Base-by-base conservation (phyloP, 139 green algal genomes). In the Coelastrella sp. region DNA sequence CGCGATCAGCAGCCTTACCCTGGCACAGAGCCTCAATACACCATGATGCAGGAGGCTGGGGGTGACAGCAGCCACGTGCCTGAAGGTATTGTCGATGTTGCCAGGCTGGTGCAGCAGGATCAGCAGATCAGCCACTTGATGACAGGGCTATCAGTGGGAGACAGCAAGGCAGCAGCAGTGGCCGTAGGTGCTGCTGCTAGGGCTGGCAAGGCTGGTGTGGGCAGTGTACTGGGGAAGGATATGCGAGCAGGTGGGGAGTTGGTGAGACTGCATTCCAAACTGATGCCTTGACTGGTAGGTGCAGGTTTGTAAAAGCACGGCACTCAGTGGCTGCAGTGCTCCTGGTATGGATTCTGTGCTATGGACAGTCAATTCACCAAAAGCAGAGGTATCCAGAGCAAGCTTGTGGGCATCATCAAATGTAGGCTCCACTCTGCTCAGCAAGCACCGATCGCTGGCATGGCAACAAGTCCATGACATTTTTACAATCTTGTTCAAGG, bases 111-210 rank as follows among this genome's bases (percentile, higher is more conserved):
- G 38, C 68, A 77, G 21, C 37, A 77, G 68, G 68, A 77, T 23
- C 68, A 77, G 37, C 23, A 37, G 40, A 77, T 77, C 38, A 77
- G 68, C 27, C 38, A 59, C 23, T 35, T 77, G 68, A 77, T 79
- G 72, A 64, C 72, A 15, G 72, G 72, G 27, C 72, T 79, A 43
- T 66, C 45, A 15, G 38, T 79, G 30, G 72, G 45, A 19, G 72
- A 30, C 25, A 53, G 72, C 43, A 50, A 66, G 73, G 32, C 8
- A 3, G 50, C 15, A 15, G 50, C 25, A n/a, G 73, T 11, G 35
- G 72, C 48, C 23, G 72, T 48, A 50, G 72, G 48, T 66, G 73
- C 34, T 38, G 73, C 30, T 27, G 17, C 25, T 5, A 59, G 48
- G 48, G 21, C 27, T 60, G 73, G 32, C 15, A 59, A 68, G 48